Evolutionary conservation across 257 asterid species (phyloP).

Genomic region (Cruciata laevipes): DNA sequence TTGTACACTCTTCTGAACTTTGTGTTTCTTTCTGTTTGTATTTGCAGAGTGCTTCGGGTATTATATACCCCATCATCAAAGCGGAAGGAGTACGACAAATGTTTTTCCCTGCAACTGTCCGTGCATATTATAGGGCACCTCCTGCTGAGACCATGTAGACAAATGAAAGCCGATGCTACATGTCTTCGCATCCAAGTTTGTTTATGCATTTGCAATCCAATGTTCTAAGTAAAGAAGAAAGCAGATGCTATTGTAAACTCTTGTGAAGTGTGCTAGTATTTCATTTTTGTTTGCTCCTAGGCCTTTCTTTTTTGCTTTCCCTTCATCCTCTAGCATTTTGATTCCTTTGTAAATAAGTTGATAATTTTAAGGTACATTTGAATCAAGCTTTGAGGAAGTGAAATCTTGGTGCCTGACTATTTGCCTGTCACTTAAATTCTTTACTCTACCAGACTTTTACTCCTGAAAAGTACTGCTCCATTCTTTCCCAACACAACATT

Average conservation of each 20-base stretch:
- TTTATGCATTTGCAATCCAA: slow-evolving; percentile 13
- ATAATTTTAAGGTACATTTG: not conserved
- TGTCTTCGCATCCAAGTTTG: slow-evolving; percentile 13
- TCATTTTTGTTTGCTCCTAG: slow-evolving; percentile 10
- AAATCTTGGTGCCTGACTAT: not conserved
- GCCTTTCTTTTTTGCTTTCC: not conserved
- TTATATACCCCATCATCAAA: slow-evolving; percentile 47
- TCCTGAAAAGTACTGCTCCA: not conserved
- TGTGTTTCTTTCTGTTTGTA: not conserved
- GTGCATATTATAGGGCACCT: slow-evolving; percentile 47
- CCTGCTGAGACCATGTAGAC: slow-evolving; percentile 19
- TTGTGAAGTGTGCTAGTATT: slow-evolving; percentile 15
- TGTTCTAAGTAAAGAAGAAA: slow-evolving; percentile 6
- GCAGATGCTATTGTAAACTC: slow-evolving; percentile 5
- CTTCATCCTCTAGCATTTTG: not conserved
- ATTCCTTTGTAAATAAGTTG: slow-evolving; percentile 16
- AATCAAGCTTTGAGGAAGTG: not conserved
- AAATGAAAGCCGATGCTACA: slow-evolving; percentile 6
- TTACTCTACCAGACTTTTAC: not conserved
- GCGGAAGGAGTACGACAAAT: slow-evolving; percentile 57
- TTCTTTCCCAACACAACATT: not conserved
- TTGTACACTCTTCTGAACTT: not conserved
- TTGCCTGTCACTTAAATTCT: not conserved
- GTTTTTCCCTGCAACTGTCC: slow-evolving; percentile 49
- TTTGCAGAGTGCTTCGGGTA: slow-evolving; percentile 42